Evolutionary conservation across 202 grass and related monocot genomes (phyloP).

Genomic region (Bolboschoenoplectus hybrid): DNA sequence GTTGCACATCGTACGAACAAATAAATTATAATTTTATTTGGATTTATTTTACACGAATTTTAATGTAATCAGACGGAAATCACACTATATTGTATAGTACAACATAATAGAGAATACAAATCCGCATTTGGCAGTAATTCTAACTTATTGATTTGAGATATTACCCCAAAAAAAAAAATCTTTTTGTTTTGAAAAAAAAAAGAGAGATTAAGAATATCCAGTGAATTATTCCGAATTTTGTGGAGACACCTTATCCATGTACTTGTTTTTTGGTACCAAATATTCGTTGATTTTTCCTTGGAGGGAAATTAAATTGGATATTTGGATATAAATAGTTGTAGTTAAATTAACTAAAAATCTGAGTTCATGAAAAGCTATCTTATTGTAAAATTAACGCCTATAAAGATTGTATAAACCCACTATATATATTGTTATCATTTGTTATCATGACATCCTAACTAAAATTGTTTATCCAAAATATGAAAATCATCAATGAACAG

Average conservation of each 20-base stretch:
- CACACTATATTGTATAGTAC: not conserved
- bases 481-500: not conserved
- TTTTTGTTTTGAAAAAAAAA: not conserved
- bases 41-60: too few species aligned
- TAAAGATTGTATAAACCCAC: not conserved
- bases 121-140: too few species aligned
- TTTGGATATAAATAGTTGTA: not conserved
- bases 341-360: not conserved
- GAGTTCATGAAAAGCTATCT: not conserved
- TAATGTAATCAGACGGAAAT: not conserved
- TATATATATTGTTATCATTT: not conserved
- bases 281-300: not conserved
- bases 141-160: not conserved
- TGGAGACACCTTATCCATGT: constrained; percentile 17
- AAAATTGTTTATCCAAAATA: not conserved
- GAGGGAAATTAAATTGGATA: not conserved
- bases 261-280: not conserved
- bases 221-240: constrained; percentile 29
- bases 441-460: not conserved
- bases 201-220: constrained; percentile 13
- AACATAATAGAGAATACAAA: too few species aligned
- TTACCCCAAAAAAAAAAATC: not conserved
- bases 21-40: too few species aligned
- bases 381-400: not conserved
- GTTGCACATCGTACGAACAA: too few species aligned